Base-by-base conservation (phyloP, 2,329 filamentous ascomycete species). In the Pseudogymnoascus sp. region DNA sequence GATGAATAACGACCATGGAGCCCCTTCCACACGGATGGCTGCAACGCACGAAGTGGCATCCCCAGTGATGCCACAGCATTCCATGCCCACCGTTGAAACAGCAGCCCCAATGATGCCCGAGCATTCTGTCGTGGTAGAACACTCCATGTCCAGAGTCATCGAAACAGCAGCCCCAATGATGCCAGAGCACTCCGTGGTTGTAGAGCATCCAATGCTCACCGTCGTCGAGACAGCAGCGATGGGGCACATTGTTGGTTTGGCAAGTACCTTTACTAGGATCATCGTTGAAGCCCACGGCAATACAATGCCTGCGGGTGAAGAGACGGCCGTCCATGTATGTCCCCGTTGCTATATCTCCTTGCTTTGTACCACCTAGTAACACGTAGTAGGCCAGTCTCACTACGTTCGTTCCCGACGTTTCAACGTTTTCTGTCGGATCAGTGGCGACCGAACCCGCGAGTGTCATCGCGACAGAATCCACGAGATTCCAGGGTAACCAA, bases 191-290 rank as follows among this genome's bases (percentile, higher is more conserved):
- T 22, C 38, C 11, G 11, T 41, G 9, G 6, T 22, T 9, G 38
- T 41, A 14, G 38, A 41, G 18, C 38, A 41, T 18, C n/a, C 38
- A 1, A 41, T 41, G 16, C 18, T 20, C 9, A 41, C 38, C 3
- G 38, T 41, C 35, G 5, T 37, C 35, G 35, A 37, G 14, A 37
- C 35, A 37, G 47, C 25, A 33, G 25, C 25, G 28, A 33, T 54
- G 25, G 47, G 47, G 2, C 25, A 54, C 47, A 33, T 18, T 18
- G 16, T 54, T 54, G 47, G 47, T 30, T 33, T 54, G 18, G 47
- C 47, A 54, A 54, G 47, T 54, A 54, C 47, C n/a, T 54, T 54
- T 54, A 54, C 47, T 5, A 54, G 47, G 47, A 54, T 33, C 9
- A 54, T 33, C 9, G 22, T 54, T 16, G 28, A 54, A 28, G n/a